These are phyloP conservation scores for Plasmodium vivax DNA, from an alignment of 169 alveolate genomes.

Conservation along the genomic window DNA sequence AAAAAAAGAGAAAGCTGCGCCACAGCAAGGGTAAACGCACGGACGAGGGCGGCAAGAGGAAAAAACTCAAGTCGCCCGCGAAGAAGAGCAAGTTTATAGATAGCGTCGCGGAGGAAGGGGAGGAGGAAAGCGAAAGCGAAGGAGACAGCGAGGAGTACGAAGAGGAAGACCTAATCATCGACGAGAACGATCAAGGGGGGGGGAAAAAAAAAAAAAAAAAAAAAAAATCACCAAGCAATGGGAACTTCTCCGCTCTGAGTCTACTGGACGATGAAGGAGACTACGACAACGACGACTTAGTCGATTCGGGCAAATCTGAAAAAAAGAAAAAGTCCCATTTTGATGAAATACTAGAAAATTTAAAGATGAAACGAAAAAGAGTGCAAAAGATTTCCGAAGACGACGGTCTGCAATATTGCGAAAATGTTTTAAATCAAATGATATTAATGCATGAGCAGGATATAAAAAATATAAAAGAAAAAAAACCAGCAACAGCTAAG, in stretches of 20 bases:
- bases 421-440: slow-evolving; percentile 76
- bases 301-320: slow-evolving; percentile 15
- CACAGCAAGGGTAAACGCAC: neutral
- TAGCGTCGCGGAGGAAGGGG: slow-evolving; percentile 5
- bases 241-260: neutral
- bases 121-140: neutral
- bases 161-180: slow-evolving; percentile 7
- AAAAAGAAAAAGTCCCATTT: slow-evolving; percentile 60
- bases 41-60: neutral
- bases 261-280: slow-evolving; percentile 1
- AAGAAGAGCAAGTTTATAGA: neutral
- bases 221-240: neutral
- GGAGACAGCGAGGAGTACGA: slow-evolving; percentile 2
- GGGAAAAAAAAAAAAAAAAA: neutral
- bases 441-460: slow-evolving; percentile 81
- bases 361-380: slow-evolving; percentile 43
- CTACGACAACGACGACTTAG: neutral
- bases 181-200: neutral
- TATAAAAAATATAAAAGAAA: slow-evolving; percentile 80
- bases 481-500: slow-evolving; percentile 87
- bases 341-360: slow-evolving; percentile 74
- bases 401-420: slow-evolving; percentile 68
- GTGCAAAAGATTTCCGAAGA: slow-evolving; percentile 68
- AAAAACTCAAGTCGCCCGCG: neutral
- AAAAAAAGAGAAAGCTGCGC: neutral